Conservation (phyloP, 2,329 filamentous ascomycete genomes). For the Berkeleyomyces rouxiae region DNA sequence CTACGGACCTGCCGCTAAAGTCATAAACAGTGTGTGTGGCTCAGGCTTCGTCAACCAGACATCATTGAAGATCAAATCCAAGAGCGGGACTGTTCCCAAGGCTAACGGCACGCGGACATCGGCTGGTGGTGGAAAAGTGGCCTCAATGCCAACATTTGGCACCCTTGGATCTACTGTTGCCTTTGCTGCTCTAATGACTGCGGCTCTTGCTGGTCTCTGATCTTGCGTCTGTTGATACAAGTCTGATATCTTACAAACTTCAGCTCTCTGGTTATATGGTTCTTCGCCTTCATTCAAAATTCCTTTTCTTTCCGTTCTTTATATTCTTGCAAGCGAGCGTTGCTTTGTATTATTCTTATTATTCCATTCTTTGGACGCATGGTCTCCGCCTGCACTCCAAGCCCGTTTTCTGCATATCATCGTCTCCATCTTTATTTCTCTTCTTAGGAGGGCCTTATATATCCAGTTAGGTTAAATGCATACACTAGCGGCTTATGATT, state of each 20-base stretch:
- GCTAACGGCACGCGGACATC: background rate
- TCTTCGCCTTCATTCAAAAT: background rate
- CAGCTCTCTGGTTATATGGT: background rate
- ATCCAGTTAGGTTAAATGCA: background rate
- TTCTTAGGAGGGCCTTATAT: background rate
- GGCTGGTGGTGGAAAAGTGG: background rate
- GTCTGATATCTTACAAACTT: background rate
- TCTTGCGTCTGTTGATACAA: background rate
- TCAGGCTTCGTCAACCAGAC: slow-evolving; percentile 39
- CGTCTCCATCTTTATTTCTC: background rate
- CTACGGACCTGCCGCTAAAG: slow-evolving; percentile 54
- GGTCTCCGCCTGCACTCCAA: background rate
- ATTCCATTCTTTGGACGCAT: background rate
- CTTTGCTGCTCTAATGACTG: slow-evolving; percentile 1
- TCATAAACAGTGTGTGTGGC: slow-evolving; percentile 53
- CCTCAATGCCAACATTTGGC: background rate
- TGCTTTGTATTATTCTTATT: background rate
- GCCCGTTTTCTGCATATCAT: background rate
- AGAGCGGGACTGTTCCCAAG: slow-evolving; percentile 15
- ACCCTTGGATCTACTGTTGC: background rate
- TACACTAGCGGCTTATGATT: background rate
- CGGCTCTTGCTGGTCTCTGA: background rate
- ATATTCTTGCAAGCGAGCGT: slow-evolving; percentile 2
- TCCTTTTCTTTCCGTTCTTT: background rate
- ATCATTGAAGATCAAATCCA: slow-evolving; percentile 21